Percentiles rank a stretch among this genome's conserved stretches.
Conservation (phyloP, 179 eudicot species). For the Corrigiola litoralis region DNA sequence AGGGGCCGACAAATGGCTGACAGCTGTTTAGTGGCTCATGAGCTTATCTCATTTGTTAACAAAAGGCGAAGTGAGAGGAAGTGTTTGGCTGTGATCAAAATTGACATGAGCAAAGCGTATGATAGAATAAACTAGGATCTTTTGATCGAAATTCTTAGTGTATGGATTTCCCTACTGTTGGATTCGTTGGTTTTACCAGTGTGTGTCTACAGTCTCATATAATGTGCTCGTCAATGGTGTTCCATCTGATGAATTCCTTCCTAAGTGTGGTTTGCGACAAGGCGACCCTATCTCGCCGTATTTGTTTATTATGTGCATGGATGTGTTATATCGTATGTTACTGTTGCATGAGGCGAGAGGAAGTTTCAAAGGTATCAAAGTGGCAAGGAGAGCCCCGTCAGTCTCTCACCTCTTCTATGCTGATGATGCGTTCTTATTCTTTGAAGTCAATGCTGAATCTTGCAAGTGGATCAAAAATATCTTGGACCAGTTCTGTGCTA, state of each 20-base stretch:
- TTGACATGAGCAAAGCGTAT: neutral
- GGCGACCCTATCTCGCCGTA: conserved; percentile 1
- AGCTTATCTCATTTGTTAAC: neutral
- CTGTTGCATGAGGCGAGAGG: too few relatives aligned
- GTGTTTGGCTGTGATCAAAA: neutral
- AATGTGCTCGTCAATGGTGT: neutral
- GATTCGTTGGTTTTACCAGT: neutral
- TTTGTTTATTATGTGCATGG: neutral
- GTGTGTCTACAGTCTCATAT: neutral
- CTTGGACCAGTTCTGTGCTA: neutral
- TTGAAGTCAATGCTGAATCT: neutral
- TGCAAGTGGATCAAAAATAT: neutral
- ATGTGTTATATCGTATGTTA: neutral
- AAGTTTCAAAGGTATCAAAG: neutral
- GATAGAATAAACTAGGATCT: neutral
- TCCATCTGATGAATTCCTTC: neutral
- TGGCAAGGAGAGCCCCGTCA: neutral
- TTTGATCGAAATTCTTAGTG: neutral
- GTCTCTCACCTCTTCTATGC: neutral
- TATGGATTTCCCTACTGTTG: neutral
- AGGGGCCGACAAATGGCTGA: neutral
- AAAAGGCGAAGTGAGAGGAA: neutral
- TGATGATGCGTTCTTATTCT: neutral
- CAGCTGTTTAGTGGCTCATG: neutral
- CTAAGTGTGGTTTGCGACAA: neutral